Conservation (phyloP, 2,329 filamentous ascomycete species). For the Trichophyton mentagrophytes region DNA sequence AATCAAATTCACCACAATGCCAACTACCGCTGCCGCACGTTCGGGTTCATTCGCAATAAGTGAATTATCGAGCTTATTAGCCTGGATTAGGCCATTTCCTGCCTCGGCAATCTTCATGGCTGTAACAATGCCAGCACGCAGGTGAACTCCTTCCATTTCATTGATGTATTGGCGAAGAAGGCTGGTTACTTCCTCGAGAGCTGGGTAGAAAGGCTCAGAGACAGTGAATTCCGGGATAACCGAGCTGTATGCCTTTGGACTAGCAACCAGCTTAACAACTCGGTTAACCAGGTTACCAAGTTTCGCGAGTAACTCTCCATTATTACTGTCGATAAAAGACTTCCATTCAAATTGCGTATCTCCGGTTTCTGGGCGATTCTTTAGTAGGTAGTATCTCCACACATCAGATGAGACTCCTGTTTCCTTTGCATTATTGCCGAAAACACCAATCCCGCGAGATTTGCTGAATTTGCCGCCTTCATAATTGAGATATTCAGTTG, state of each 20-base stretch:
- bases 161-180: constrained; percentile 44
- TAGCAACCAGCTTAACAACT: constrained; percentile 37
- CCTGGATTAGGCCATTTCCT: constrained; percentile 48
- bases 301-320: constrained; percentile 60
- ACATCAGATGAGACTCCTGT: constrained; percentile 66
- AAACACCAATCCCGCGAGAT: constrained; percentile 68
- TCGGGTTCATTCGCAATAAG: constrained; percentile 48
- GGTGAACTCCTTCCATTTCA: constrained; percentile 48
- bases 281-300: constrained; percentile 56
- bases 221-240: constrained; percentile 45
- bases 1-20: constrained; percentile 70
- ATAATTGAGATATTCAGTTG: constrained; percentile 71
- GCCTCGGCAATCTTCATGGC: constrained; percentile 46
- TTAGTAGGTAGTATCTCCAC: constrained; percentile 73
- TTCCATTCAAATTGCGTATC: constrained; percentile 77
- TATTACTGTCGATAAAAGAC: constrained; percentile 63
- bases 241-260: constrained; percentile 54
- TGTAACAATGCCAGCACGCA: constrained; percentile 42
- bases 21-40: constrained; percentile 51
- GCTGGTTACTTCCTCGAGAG: constrained; percentile 38
- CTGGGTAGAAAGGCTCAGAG: constrained; percentile 29
- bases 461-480: constrained; percentile 77
- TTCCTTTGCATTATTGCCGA: constrained; percentile 68
- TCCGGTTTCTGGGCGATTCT: constrained; percentile 62
- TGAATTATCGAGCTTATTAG: constrained; percentile 49